These are phyloP conservation scores for Beauveria brongniartii DNA, from an alignment of 2,329 filamentous ascomycete genomes.

Conservation along the genomic window DNA sequence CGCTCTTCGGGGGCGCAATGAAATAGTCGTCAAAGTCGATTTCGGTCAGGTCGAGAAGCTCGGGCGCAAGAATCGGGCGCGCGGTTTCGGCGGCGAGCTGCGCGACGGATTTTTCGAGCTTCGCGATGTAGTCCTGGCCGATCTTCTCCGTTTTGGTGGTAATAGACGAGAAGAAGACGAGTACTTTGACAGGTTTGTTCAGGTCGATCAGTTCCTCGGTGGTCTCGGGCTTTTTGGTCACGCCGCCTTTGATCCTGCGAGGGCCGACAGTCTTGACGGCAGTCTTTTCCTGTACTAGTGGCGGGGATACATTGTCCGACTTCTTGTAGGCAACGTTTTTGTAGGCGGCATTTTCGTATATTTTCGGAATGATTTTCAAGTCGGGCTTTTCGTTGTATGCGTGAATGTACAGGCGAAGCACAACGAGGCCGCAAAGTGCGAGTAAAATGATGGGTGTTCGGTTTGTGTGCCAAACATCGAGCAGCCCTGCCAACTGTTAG, in stretches of 20 bases:
- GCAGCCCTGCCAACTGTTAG: constrained; percentile 21
- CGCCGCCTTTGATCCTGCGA: constrained; percentile 39
- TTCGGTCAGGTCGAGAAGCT: constrained; percentile 71
- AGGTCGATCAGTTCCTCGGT: constrained; percentile 22
- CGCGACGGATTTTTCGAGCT: constrained; percentile 44
- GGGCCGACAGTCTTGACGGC: constrained; percentile 33
- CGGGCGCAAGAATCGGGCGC: constrained; percentile 44
- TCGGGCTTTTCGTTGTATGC: constrained; percentile 25
- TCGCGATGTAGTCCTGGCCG: constrained; percentile 54
- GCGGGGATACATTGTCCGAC: constrained; percentile 1
- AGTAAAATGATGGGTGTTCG: constrained; percentile 36
- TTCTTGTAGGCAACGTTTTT: constrained; percentile 12
- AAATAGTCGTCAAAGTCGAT: constrained; percentile 94
- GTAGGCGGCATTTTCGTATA: constrained; percentile 23
- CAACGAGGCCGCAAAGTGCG: constrained; percentile 29
- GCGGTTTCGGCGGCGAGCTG: constrained; percentile 32
- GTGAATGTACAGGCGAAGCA: constrained; percentile 36
- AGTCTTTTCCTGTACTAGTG: constrained; percentile 19
- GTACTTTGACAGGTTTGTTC: constrained; percentile 52
- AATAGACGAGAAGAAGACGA: constrained; percentile 85
- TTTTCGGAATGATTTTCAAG: constrained; percentile 29
- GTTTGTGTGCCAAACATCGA: constrained; percentile 39
- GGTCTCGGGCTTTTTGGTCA: constrained; percentile 24
- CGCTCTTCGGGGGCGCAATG: constrained; percentile 60
- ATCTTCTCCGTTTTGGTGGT: constrained; percentile 75